Base-by-base conservation (phyloP, 2,329 filamentous ascomycete species). In the Calycina marina region DNA sequence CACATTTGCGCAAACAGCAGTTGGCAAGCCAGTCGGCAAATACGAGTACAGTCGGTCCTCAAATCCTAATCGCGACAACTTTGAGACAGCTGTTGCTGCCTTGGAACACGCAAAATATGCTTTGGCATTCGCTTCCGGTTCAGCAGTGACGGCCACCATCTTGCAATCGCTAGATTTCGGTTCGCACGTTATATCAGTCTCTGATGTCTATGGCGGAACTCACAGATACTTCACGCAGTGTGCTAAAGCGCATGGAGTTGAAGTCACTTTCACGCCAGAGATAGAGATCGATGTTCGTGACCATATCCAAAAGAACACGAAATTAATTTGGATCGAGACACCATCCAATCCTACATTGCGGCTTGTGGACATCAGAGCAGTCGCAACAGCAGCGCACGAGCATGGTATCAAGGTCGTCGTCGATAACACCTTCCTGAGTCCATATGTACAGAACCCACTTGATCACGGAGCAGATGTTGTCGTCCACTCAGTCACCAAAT, bases 221-320 rank as follows among this genome's bases (percentile, higher is more conserved):
- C 90, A 98, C 63, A 72, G 90, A 51, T 98, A 98, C 66, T 98
- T 98, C 66, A 98, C 90, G 44, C 86, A 94, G 62, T 90, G 96
- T 31, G 90, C 90, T 36, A 76, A 83, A 50, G 85, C 90, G 15
- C 90, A 98, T 57, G 84, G 88, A 49, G 84, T 98, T 34, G 74
- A 80, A 47, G 90, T 96, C 40, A 93, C 88, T 30, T 98, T 98
- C 58, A 88, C 85, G 4, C 84, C 85, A 6, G 77, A 77, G 58
- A 92, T 98, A 51, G 88, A 93, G 60, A 65, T 84, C 41, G 83
- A 96, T 53, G 77, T 96, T 45, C 69, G 71, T 43, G 70, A 77
- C 45, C 71, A 96, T 61, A 92, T 98, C 54, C 80, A 76, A 18
- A 72, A 79, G 6, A 75, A 88, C 56, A 98, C 90, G 32, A 92